Evolutionary conservation across 2,329 filamentous ascomycete genomes (phyloP).

Genomic region (Cyphellophora attinorum): DNA sequence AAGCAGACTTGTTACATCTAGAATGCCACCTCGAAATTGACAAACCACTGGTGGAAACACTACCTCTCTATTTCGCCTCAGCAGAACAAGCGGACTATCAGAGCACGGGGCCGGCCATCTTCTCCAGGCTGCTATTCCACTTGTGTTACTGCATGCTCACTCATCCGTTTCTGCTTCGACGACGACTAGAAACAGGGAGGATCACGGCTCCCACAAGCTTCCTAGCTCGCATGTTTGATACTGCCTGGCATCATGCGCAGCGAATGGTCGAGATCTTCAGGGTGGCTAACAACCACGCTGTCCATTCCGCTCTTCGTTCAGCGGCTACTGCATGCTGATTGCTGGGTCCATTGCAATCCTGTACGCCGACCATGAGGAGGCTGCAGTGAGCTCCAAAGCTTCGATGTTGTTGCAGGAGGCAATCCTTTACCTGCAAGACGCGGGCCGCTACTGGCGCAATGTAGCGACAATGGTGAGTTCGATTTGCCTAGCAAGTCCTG

Average conservation of each 20-base stretch:
- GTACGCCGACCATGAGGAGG: constrained; percentile 3
- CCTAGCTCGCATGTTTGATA: constrained; percentile 18
- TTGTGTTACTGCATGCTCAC: constrained; percentile 27
- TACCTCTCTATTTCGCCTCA: background rate
- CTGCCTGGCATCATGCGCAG: constrained; percentile 22
- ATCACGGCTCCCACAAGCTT: constrained; percentile 24
- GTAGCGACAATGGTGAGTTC: constrained; percentile 5
- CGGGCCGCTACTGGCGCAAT: constrained; percentile 5
- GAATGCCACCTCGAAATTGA: constrained; percentile 3
- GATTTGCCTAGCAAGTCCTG: background rate
- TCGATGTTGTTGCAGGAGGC: constrained; percentile 1
- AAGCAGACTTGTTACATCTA: constrained; percentile 6
- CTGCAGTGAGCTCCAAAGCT: constrained; percentile 1
- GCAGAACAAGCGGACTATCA: constrained; percentile 16
- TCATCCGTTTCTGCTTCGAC: constrained; percentile 25
- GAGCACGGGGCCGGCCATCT: constrained; percentile 21
- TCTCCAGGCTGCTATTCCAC: constrained; percentile 25
- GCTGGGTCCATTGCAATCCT: constrained; percentile 12
- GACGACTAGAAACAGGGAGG: constrained; percentile 18
- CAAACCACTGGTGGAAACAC: constrained; percentile 1
- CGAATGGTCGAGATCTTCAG: constrained; percentile 20
- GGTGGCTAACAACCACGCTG: constrained; percentile 16
- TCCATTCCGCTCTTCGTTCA: constrained; percentile 22
- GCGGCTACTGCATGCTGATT: constrained; percentile 25
- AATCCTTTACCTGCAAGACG: constrained; percentile 3